Conservation (phyloP, 176 grass and related monocot genomes). For the Oryza meyeriana region DNA sequence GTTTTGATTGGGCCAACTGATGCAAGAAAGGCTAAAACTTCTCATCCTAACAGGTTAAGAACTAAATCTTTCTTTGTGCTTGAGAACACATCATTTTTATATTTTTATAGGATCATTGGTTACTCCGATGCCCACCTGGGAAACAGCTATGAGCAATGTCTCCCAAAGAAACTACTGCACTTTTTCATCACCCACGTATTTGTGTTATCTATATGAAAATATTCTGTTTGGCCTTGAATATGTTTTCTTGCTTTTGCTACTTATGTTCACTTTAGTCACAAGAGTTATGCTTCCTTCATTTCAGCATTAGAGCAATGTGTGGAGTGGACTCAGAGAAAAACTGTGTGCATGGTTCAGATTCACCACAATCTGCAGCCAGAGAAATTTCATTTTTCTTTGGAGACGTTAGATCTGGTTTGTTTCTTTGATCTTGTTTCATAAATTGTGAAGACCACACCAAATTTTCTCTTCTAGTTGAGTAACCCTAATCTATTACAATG, state of each 20-base stretch:
- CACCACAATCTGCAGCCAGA: constrained; percentile 57
- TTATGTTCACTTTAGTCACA: background rate
- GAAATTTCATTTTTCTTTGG: constrained; percentile 93
- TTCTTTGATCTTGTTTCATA: constrained; percentile 1
- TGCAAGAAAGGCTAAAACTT: constrained; percentile 73
- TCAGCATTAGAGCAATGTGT: constrained; percentile 94
- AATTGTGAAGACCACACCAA: background rate
- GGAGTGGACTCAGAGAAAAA: constrained; percentile 68
- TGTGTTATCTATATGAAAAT: background rate
- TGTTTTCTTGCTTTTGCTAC: background rate
- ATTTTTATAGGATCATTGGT: background rate
- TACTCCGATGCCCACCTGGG: background rate
- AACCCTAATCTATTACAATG: constrained; percentile 6
- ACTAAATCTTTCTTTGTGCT: background rate
- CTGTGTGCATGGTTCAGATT: constrained; percentile 97
- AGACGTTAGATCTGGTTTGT: constrained; percentile 53
- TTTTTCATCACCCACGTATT: background rate
- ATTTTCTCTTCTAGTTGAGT: too few relatives aligned
- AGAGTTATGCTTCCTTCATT: background rate
- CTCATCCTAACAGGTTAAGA: constrained; percentile 70
- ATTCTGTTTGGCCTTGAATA: background rate
- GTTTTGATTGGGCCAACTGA: constrained; percentile 89
- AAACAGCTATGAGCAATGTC: background rate
- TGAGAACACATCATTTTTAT: background rate
- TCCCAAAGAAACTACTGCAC: background rate